These are phyloP conservation scores for Pneumocystis murina DNA, from an alignment of 1,139 yeast genomes.

Conservation along the genomic window DNA sequence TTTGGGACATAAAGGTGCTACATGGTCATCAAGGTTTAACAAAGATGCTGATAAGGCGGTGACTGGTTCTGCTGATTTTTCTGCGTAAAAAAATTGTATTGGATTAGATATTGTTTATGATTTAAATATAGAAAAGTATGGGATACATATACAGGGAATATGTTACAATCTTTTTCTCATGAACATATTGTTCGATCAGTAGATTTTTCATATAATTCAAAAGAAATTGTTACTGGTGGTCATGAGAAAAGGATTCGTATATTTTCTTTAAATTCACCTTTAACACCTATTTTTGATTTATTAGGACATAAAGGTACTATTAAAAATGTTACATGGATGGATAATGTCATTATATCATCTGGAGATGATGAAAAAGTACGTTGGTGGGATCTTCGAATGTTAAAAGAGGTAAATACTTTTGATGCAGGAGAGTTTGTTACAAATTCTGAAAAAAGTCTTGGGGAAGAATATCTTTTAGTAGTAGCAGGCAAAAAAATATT, in stretches of 20 bases:
- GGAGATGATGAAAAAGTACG: slow-evolving; percentile 20
- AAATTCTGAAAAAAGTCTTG: slow-evolving; percentile 5
- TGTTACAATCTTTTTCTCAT: slow-evolving; percentile 20
- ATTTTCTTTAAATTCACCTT: slow-evolving; percentile 13
- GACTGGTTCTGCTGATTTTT: slow-evolving; percentile 27
- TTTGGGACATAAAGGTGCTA: slow-evolving; percentile 28
- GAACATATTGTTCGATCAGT: slow-evolving; percentile 24
- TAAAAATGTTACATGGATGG: slow-evolving; percentile 15
- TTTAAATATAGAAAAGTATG: slow-evolving; percentile 19
- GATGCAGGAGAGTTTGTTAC: slow-evolving; percentile 5
- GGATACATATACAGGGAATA: slow-evolving; percentile 22
- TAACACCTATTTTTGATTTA: slow-evolving; percentile 10
- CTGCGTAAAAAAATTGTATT: slow-evolving; percentile 17
- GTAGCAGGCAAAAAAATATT: slow-evolving; percentile 20
- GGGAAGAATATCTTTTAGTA: slow-evolving; percentile 17
- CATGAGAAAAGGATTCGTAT: slow-evolving; percentile 16
- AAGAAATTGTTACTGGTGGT: slow-evolving; percentile 15
- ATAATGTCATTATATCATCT: slow-evolving; percentile 17
- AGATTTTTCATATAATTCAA: slow-evolving; percentile 12
- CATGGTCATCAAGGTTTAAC: slow-evolving; percentile 25
- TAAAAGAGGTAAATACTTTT: slow-evolving; percentile 8
- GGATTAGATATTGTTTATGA: background rate
- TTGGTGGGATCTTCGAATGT: slow-evolving; percentile 22
- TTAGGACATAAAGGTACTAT: slow-evolving; percentile 14
- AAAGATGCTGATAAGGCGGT: slow-evolving; percentile 20